A percentile compares a stretch with the other conserved stretches of the same genome.
Evolutionary conservation across 2,329 filamentous ascomycete genomes (phyloP).

Genomic region (Macrophomina pseudophaseolina): DNA sequence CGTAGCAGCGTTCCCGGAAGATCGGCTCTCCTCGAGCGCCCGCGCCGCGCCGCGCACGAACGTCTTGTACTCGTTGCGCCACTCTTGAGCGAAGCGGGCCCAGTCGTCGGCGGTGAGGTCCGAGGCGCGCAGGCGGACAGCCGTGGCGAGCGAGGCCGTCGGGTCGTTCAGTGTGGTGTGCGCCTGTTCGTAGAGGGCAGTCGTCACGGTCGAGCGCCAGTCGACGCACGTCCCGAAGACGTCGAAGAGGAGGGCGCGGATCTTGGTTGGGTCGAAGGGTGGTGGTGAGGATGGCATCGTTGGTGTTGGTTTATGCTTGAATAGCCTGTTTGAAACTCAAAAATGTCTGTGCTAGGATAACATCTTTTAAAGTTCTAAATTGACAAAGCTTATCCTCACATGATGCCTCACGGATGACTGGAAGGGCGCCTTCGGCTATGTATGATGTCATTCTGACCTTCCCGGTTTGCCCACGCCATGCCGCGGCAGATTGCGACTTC

Average conservation of each 20-base stretch:
- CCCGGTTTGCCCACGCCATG: slow-evolving; percentile 5
- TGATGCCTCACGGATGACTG: neutral
- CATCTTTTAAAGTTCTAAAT: neutral
- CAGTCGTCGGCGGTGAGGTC: slow-evolving; percentile 64
- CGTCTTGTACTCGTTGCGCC: slow-evolving; percentile 66
- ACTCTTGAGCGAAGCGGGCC: slow-evolving; percentile 70
- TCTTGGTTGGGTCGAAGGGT: slow-evolving; percentile 31
- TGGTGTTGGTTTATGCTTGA: neutral
- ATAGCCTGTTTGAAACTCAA: neutral
- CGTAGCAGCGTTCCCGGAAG: slow-evolving; percentile 33
- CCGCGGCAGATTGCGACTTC: neutral
- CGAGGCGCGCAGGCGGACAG: slow-evolving; percentile 55
- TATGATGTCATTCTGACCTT: slow-evolving; percentile 19
- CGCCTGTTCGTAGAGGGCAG: slow-evolving; percentile 61
- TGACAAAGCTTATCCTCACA: too few species aligned
- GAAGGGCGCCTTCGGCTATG: slow-evolving; percentile 11
- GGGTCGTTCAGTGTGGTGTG: slow-evolving; percentile 54
- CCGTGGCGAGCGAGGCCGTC: slow-evolving; percentile 51
- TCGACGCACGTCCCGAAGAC: slow-evolving; percentile 82
- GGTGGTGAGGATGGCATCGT: neutral
- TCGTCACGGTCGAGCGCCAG: slow-evolving; percentile 72
- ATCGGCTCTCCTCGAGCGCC: slow-evolving; percentile 3
- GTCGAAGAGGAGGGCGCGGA: slow-evolving; percentile 72
- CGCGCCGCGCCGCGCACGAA: slow-evolving; percentile 63
- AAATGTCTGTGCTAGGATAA: neutral